Evolutionary conservation across 1,139 yeast species (phyloP).

Genomic region (Pichia norvegensis): DNA sequence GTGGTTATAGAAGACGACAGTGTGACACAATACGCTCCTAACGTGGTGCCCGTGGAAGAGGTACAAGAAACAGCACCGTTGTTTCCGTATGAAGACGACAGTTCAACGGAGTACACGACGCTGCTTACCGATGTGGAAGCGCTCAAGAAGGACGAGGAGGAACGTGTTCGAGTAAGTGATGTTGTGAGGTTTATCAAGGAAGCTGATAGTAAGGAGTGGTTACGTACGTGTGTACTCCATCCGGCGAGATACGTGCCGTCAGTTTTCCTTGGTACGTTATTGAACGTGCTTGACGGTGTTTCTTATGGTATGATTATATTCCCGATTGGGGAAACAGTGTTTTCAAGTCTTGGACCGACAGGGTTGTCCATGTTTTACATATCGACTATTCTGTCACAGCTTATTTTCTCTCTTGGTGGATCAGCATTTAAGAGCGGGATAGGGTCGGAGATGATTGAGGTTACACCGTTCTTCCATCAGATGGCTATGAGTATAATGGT

Average conservation of each 20-base stretch:
- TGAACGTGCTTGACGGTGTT: conserved; percentile 85
- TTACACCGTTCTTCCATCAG: conserved; percentile 93
- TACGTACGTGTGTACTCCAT: conserved; percentile 26
- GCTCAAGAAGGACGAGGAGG: background rate
- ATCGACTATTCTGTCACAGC: conserved; percentile 79
- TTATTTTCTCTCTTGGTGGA: conserved; percentile 83
- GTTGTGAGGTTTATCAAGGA: conserved; percentile 8
- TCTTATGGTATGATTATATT: conserved; percentile 97
- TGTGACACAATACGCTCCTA: background rate
- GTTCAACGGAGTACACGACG: background rate
- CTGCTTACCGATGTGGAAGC: conserved; percentile 6
- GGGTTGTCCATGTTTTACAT: conserved; percentile 93
- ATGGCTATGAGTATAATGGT: conserved; percentile 71
- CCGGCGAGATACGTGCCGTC: conserved; percentile 60
- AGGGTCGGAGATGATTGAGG: conserved; percentile 97
- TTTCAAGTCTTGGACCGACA: conserved; percentile 72
- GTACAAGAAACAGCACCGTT: background rate
- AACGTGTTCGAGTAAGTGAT: conserved; percentile 2
- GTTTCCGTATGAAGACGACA: conserved; percentile 3
- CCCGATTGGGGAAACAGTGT: conserved; percentile 76
- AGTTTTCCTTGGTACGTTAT: conserved; percentile 72
- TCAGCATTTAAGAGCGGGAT: conserved; percentile 83
- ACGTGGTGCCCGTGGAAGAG: background rate
- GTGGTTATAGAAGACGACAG: background rate
- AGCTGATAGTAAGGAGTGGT: conserved; percentile 17